phyloP scores from a whole-genome alignment of 805 yeast species.

The Zygoascus tannicola region DNA sequence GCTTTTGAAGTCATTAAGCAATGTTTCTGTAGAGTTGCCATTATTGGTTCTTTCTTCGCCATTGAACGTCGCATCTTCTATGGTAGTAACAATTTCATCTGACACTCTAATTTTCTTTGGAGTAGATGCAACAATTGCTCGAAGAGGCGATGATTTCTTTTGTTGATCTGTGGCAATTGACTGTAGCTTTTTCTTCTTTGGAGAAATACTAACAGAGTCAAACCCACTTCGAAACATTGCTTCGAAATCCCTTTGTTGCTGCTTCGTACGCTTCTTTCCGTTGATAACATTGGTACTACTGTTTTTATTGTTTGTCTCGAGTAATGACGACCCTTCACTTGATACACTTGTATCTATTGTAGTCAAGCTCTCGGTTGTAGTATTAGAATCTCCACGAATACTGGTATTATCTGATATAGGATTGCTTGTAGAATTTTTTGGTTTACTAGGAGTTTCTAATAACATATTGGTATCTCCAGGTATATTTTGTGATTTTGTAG shows the following conservation, averaged over 20 bases:
- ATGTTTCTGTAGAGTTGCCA: neutral
- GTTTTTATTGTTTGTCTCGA: neutral
- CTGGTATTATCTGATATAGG: neutral
- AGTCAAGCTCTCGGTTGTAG: neutral
- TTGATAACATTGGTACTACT: neutral
- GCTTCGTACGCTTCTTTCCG: slow-evolving; percentile 9
- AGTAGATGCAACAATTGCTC: neutral
- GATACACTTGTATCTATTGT: neutral
- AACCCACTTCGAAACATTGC: slow-evolving; percentile 26
- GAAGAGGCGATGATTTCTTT: neutral
- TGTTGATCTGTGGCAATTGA: neutral
- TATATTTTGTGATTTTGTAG: neutral
- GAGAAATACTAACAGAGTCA: slow-evolving; percentile 11
- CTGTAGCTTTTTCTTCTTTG: slow-evolving; percentile 5
- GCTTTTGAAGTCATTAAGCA: neutral
- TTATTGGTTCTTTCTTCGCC: neutral
- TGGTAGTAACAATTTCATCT: neutral
- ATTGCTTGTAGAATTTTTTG: no score
- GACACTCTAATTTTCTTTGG: neutral
- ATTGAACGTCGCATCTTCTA: neutral
- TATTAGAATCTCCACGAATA: neutral
- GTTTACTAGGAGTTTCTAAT: neutral
- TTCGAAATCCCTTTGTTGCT: slow-evolving; percentile 8
- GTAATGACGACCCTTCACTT: no score
- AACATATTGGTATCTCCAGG: neutral